Base-by-base conservation (phyloP, 2,329 filamentous ascomycete genomes). In the Trichoderma cornu-damae region DNA sequence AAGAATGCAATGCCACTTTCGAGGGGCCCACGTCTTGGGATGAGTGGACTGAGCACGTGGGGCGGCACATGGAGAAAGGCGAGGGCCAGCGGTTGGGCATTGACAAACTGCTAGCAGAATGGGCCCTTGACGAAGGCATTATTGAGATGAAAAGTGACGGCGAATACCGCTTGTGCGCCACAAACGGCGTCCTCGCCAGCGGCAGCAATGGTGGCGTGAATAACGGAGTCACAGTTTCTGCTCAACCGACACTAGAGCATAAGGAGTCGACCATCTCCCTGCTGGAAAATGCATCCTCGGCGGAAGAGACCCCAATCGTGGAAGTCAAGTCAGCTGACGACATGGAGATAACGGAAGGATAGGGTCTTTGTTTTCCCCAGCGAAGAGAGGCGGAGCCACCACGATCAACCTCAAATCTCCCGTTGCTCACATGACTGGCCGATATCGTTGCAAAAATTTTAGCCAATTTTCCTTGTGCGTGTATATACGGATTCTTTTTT, bases 11-110 rank as follows among this genome's bases (percentile, higher is more conserved):
- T 9, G 80, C 80, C 49, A 72, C 78, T 0, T 96, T 96, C 66
- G 79, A 84, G 57, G 91, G 90, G 0, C 74, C 79, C 1, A 81
- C 80, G 2, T 88, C 87, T 7, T 96, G 93, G 93, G 90, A 96
- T 58, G 85, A 90, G 63, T 89, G 91, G 74, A 94, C 94, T 59
- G 93, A 97, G 69, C 93, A 97, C 69, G 87, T 96, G 1, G 92
- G 92, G 1, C 80, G 87, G 46, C 93, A 97, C 69, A 87, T 96
- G 77, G 92, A 96, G 71, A 86, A 86, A 62, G 82, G 82, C 6
- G 83, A 87, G 60, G 83, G 80, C 3, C 73, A 75, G 22, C 70
- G 75, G 22, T 73, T 87, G 16, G 81, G 79, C 1, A 81, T 86
- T 4, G 84, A 87, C 62, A 69, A 71, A 1, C 69, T 84, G 37